Evolutionary conservation across 2,329 filamentous ascomycete genomes (phyloP).

Genomic region (Epichloe aotearoae): DNA sequence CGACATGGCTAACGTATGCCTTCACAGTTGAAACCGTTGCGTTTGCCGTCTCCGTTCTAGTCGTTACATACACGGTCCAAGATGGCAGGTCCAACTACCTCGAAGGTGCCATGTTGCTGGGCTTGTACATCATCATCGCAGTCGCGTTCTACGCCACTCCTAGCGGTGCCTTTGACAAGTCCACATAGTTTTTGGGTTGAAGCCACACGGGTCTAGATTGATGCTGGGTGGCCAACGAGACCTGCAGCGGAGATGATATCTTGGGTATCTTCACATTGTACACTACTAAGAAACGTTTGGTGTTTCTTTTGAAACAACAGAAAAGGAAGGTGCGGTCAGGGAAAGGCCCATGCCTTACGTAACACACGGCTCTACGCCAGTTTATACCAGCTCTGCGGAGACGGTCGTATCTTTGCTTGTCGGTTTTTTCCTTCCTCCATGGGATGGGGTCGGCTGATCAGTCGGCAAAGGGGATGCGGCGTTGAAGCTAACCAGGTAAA

Average conservation of each 20-base stretch:
- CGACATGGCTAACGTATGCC: background rate
- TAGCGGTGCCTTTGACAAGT: constrained; percentile 30
- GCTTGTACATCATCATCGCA: constrained; percentile 46
- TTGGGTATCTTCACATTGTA: background rate
- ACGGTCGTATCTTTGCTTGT: background rate
- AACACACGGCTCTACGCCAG: background rate
- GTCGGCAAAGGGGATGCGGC: background rate
- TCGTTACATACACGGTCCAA: constrained; percentile 64
- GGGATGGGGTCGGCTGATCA: no score
- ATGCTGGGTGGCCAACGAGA: background rate
- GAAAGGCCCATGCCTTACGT: no score
- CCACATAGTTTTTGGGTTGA: background rate
- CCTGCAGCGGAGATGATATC: no score
- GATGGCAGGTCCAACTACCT: constrained; percentile 78
- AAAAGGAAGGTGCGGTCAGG: background rate
- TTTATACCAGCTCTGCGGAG: background rate
- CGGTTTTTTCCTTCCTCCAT: background rate
- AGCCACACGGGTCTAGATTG: background rate
- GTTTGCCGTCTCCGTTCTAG: constrained; percentile 62
- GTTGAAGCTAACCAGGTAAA: background rate
- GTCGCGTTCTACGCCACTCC: constrained; percentile 47
- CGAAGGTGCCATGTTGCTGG: constrained; percentile 56
- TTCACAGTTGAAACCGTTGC: constrained; percentile 55
- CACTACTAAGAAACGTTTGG: background rate
- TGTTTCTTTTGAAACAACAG: background rate